Percentiles rank a stretch among this genome's conserved stretches.
Conservation (phyloP, 495 filamentous ascomycete species). For the Sordaria brevicollis region DNA sequence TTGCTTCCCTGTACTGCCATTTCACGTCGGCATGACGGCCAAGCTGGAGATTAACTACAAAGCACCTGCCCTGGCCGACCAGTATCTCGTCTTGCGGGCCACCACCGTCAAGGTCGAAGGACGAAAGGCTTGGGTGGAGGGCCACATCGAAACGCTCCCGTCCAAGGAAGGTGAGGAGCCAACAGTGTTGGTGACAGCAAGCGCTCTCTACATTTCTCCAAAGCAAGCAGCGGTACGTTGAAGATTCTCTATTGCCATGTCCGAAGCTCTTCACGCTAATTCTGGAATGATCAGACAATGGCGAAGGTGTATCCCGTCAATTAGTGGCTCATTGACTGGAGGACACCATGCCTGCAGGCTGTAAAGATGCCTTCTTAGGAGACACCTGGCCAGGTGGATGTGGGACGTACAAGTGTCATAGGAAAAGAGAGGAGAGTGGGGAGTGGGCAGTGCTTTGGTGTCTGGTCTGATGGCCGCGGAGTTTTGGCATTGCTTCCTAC, state of each 20-base stretch:
- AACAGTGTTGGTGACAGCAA: conserved; percentile 27
- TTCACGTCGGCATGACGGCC: conserved; percentile 82
- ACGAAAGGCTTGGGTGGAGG: conserved; percentile 93
- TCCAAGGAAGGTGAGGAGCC: conserved; percentile 26
- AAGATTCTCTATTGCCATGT: background rate
- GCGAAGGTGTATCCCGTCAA: conserved; percentile 31
- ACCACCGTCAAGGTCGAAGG: conserved; percentile 83
- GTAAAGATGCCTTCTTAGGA: background rate
- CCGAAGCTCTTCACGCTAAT: background rate
- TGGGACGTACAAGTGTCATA: background rate
- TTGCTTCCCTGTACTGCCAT: conserved; percentile 83
- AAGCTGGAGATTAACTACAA: conserved; percentile 86
- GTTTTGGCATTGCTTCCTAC: background rate
- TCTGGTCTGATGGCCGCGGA: background rate
- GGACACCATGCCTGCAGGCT: background rate
- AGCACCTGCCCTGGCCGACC: conserved; percentile 63
- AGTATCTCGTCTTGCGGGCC: conserved; percentile 69
- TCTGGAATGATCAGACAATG: conserved; percentile 24
- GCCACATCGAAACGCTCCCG: conserved; percentile 74
- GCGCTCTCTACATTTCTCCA: conserved; percentile 84
- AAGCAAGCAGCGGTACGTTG: conserved; percentile 62
- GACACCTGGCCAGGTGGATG: background rate
- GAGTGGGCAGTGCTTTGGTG: background rate
- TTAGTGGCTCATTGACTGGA: conserved; percentile 9
- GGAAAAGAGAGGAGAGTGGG: no score